Evolutionary conservation across 2,329 filamentous ascomycete species (phyloP).

Genomic region (Botrytis aclada): DNA sequence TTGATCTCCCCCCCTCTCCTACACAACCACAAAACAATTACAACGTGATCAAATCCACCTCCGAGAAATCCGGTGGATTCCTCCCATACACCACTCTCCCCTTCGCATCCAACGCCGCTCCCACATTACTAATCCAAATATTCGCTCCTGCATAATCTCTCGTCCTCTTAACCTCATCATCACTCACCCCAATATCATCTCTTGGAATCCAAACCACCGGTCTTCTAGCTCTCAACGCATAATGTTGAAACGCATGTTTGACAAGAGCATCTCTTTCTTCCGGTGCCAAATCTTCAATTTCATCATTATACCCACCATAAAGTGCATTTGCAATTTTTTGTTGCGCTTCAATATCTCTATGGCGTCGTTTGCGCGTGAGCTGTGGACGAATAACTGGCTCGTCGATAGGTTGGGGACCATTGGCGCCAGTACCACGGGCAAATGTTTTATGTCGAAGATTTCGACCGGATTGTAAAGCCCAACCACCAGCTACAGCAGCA

Average conservation of each 20-base stretch:
- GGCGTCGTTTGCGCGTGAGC: slow-evolving; percentile 42
- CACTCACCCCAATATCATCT: slow-evolving; percentile 84
- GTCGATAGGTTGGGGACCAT: slow-evolving; percentile 38
- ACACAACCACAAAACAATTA: slow-evolving; percentile 39
- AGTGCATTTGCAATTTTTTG: slow-evolving; percentile 71
- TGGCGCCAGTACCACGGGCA: slow-evolving; percentile 48
- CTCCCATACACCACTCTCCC: slow-evolving; percentile 78
- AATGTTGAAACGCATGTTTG: slow-evolving; percentile 85
- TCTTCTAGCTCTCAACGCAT: slow-evolving; percentile 76
- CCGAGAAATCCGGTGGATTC: slow-evolving; percentile 85
- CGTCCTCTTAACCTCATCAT: slow-evolving; percentile 84
- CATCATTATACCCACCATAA: slow-evolving; percentile 84
- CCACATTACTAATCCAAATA: slow-evolving; percentile 93
- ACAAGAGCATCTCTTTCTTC: slow-evolving; percentile 84
- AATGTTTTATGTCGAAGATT: slow-evolving; percentile 42
- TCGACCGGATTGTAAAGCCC: slow-evolving; percentile 32
- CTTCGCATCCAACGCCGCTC: slow-evolving; percentile 81
- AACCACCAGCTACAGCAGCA: slow-evolving; percentile 27
- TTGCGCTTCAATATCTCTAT: slow-evolving; percentile 69
- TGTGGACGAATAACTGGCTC: slow-evolving; percentile 11
- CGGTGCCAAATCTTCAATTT: slow-evolving; percentile 89
- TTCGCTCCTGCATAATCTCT: slow-evolving; percentile 53
- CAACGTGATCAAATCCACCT: slow-evolving; percentile 80
- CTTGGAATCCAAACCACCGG: slow-evolving; percentile 93
- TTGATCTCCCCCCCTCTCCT: background rate